A percentile compares a stretch with the other conserved stretches of the same genome.
Evolutionary conservation across 768 basidiomycete genomes (phyloP).

Genomic region (Tulasnella sp.): DNA sequence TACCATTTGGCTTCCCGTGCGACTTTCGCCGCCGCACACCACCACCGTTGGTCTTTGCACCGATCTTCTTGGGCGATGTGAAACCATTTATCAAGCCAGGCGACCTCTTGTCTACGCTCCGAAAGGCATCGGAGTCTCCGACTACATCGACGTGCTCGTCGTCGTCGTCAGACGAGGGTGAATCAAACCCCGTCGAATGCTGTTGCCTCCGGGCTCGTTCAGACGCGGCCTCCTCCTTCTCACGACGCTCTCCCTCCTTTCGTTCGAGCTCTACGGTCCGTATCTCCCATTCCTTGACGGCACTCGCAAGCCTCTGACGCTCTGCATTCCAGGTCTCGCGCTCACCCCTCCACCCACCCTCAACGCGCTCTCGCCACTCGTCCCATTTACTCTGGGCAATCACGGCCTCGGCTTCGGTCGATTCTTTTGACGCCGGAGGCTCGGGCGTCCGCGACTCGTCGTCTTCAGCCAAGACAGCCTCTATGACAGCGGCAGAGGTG

Average conservation of each 20-base stretch:
- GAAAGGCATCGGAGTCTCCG: neutral
- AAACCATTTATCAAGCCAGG: conserved; percentile 9
- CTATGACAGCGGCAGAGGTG: conserved; percentile 6
- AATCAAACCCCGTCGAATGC: neutral
- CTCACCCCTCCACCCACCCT: conserved; percentile 67
- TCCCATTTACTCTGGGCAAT: conserved; percentile 28
- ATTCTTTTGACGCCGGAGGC: conserved; percentile 3
- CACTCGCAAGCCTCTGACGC: conserved; percentile 58
- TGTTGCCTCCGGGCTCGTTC: neutral
- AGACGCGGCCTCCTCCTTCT: conserved; percentile 11
- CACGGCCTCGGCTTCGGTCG: conserved; percentile 42
- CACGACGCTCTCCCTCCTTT: conserved; percentile 29
- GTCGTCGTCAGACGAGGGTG: neutral
- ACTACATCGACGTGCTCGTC: neutral
- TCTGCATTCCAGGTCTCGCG: conserved; percentile 78
- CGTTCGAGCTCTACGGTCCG: conserved; percentile 33
- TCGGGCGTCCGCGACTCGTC: neutral
- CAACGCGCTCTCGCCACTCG: conserved; percentile 70
- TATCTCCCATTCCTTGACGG: conserved; percentile 73
- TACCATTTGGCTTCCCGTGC: conserved; percentile 5
- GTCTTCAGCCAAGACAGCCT: neutral
- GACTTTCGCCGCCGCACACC: neutral
- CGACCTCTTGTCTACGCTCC: neutral
- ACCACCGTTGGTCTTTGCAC: neutral
- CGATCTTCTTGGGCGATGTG: neutral